These are phyloP conservation scores for Atkinsonella hypoxylon DNA, from an alignment of 2,329 filamentous ascomycete genomes.

Conservation along the genomic window DNA sequence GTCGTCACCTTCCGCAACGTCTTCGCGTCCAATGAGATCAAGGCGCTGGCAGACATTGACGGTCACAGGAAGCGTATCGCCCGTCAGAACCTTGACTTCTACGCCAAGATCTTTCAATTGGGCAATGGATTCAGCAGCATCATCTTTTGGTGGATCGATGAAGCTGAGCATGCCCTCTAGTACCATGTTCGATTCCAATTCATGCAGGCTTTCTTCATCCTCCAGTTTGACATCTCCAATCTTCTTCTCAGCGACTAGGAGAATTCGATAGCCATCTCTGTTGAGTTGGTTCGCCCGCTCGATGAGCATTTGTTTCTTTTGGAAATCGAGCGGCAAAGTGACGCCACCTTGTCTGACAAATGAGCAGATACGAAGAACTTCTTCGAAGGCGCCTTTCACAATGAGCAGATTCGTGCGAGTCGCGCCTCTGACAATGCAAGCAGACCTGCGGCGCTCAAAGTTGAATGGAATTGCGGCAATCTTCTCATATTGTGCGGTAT, in stretches of 20 bases:
- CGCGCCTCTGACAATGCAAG: constrained; percentile 12
- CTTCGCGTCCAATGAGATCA: constrained; percentile 9
- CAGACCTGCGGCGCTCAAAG: constrained; percentile 15
- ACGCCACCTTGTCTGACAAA: constrained; percentile 9
- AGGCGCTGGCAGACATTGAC: constrained; percentile 17
- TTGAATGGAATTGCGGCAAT: constrained; percentile 14
- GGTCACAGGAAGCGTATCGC: constrained; percentile 17
- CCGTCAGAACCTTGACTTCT: constrained; percentile 18
- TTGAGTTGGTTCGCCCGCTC: constrained; percentile 10
- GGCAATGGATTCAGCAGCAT: constrained; percentile 15
- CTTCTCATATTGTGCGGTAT: constrained; percentile 13
- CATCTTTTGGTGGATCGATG: constrained; percentile 18
- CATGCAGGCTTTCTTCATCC: constrained; percentile 12
- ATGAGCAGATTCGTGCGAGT: constrained; percentile 16
- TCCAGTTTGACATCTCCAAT: constrained; percentile 7
- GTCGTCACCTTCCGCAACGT: constrained; percentile 10
- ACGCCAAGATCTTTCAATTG: constrained; percentile 14
- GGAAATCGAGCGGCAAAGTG: constrained; percentile 9
- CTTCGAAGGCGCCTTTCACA: constrained; percentile 19
- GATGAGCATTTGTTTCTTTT: constrained; percentile 8
- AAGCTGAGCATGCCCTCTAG: constrained; percentile 17
- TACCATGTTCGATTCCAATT: constrained; percentile 14
- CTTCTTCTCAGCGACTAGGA: constrained; percentile 14
- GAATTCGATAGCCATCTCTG: constrained; percentile 12
- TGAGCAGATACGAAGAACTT: constrained; percentile 14